Conservation (phyloP, 2,329 filamentous ascomycete species). For the Neofusicoccum umdonicola region DNA sequence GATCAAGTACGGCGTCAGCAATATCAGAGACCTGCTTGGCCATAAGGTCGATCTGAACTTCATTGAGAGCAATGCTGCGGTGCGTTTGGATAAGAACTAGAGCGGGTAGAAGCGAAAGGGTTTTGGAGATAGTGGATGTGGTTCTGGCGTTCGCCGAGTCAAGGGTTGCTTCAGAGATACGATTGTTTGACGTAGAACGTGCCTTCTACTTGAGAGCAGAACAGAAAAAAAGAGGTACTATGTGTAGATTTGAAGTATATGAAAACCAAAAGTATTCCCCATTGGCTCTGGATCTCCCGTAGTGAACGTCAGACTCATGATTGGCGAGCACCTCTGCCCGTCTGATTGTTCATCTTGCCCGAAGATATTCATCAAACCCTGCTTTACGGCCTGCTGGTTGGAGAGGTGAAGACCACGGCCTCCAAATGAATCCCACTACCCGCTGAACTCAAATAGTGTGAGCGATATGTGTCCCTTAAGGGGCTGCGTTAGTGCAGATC, state of each 20-base stretch:
- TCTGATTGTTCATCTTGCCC: too few relatives aligned
- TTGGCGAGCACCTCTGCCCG: too few relatives aligned
- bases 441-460: too few relatives aligned
- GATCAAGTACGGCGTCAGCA: conserved; percentile 80
- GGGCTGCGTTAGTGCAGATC: too few relatives aligned
- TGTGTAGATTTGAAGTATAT: background rate
- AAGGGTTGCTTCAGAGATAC: background rate
- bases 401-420: too few relatives aligned
- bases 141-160: background rate
- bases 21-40: conserved; percentile 87
- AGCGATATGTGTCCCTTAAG: too few relatives aligned
- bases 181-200: background rate
- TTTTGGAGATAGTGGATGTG: background rate
- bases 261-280: background rate
- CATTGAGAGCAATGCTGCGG: conserved; percentile 86
- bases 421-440: too few relatives aligned
- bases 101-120: background rate
- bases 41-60: conserved; percentile 95
- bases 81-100: conserved; percentile 80
- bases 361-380: too few relatives aligned
- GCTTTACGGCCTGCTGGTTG: too few relatives aligned
- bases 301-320: too few relatives aligned
- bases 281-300: too few relatives aligned
- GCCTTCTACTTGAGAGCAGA: background rate
- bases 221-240: background rate